Conservation (phyloP, 2,329 filamentous ascomycete species). For the Stagonosporopsis cucurbitacearum region DNA sequence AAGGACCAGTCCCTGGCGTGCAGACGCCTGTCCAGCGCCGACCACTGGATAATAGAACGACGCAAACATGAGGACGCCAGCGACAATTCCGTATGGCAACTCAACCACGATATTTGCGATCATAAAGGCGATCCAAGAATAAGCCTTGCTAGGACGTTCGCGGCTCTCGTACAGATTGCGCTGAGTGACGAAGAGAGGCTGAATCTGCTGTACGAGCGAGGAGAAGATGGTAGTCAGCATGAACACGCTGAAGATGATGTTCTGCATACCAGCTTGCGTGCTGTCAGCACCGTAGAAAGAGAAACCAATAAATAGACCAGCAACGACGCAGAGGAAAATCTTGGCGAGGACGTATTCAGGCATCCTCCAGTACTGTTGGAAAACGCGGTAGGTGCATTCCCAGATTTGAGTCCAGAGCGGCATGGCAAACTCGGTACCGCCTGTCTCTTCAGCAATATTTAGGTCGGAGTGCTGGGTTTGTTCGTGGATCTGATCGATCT, state of each 20-base stretch:
- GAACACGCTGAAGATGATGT: slow-evolving; percentile 58
- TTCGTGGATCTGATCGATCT: slow-evolving; percentile 51
- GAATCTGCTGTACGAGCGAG: slow-evolving; percentile 63
- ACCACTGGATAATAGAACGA: slow-evolving; percentile 69
- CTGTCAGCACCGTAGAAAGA: slow-evolving; percentile 51
- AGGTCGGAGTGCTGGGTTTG: slow-evolving; percentile 39
- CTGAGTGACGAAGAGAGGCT: slow-evolving; percentile 65
- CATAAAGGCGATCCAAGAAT: slow-evolving; percentile 78
- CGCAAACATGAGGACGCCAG: slow-evolving; percentile 67
- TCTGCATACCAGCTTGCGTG: slow-evolving; percentile 53
- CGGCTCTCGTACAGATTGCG: slow-evolving; percentile 66
- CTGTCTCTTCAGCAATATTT: slow-evolving; percentile 40
- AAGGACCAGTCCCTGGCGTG: slow-evolving; percentile 65
- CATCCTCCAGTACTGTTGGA: slow-evolving; percentile 57
- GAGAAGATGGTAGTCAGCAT: slow-evolving; percentile 54
- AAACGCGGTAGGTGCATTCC: slow-evolving; percentile 51
- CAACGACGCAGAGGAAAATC: slow-evolving; percentile 33
- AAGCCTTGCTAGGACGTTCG: slow-evolving; percentile 70
- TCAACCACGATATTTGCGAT: slow-evolving; percentile 75
- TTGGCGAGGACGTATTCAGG: slow-evolving; percentile 52
- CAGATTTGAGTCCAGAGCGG: slow-evolving; percentile 44
- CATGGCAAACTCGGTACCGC: slow-evolving; percentile 54
- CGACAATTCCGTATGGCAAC: slow-evolving; percentile 69
- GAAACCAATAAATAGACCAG: slow-evolving; percentile 48
- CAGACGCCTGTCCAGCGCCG: slow-evolving; percentile 50